These are phyloP conservation scores for Cyclotella choctawhatcheeana DNA, from an alignment of 108 stramenopile genomes.

Conservation along the genomic window DNA sequence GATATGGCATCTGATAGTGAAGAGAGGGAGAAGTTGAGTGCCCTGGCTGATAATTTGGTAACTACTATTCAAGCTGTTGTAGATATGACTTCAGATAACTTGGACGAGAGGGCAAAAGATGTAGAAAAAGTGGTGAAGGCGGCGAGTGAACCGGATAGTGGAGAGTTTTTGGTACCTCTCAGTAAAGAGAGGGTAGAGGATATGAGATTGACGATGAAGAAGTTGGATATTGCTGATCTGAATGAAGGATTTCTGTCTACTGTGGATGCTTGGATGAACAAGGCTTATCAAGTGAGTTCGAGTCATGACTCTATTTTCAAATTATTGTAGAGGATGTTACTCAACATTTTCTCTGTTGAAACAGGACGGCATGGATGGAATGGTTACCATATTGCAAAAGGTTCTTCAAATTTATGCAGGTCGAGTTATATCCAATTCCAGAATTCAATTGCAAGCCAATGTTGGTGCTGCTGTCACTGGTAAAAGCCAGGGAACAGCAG, in stretches of 20 bases:
- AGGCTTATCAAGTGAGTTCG: slow-evolving; percentile 64
- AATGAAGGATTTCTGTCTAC: slow-evolving; percentile 87
- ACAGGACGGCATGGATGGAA: slow-evolving; percentile 89
- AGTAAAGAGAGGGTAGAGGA: slow-evolving; percentile 63
- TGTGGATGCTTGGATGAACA: slow-evolving; percentile 91
- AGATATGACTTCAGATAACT: slow-evolving; percentile 68
- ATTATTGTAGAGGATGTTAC: no score
- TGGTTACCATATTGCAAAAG: slow-evolving; percentile 88
- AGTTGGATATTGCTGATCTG: slow-evolving; percentile 60
- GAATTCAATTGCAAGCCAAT: slow-evolving; percentile 48
- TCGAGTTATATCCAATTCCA: slow-evolving; percentile 61
- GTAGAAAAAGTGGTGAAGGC: slow-evolving; percentile 82
- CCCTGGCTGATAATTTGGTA: slow-evolving; percentile 78
- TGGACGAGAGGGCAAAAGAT: slow-evolving; percentile 83
- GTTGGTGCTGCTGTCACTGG: slow-evolving; percentile 49
- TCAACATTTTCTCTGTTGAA: neutral
- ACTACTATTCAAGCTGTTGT: slow-evolving; percentile 81
- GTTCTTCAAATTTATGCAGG: slow-evolving; percentile 91
- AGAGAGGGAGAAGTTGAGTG: slow-evolving; percentile 67
- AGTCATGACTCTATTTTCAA: neutral
- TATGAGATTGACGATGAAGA: slow-evolving; percentile 68
- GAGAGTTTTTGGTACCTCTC: slow-evolving; percentile 89
- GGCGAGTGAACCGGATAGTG: slow-evolving; percentile 82
- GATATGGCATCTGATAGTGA: slow-evolving; percentile 54
- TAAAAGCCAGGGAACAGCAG: slow-evolving; percentile 48